phyloP scores from a whole-genome alignment of 108 stramenopile genomes.

The Nannochloropsis salina region DNA sequence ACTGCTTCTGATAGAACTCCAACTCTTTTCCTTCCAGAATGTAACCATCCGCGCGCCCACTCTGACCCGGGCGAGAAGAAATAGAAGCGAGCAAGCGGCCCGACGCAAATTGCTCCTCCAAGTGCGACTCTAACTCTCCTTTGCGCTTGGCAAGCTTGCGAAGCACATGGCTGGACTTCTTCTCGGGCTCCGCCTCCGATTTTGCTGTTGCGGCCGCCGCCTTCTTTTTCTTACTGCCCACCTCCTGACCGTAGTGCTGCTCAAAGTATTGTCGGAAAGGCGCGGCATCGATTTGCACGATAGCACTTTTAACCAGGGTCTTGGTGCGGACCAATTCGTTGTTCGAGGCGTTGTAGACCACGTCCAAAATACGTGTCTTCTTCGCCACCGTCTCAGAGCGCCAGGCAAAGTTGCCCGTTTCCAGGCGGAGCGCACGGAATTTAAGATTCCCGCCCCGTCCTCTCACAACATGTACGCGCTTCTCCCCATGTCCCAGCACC shows the following conservation, averaged over 20 bases:
- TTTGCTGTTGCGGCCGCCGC: conserved; percentile 55
- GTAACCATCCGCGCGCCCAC: conserved; percentile 94
- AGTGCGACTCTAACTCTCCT: conserved; percentile 71
- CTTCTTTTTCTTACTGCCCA: conserved; percentile 85
- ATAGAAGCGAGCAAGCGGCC: conserved; percentile 95
- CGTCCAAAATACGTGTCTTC: conserved; percentile 98
- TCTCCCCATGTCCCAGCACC: conserved; percentile 60
- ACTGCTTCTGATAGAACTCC: conserved; percentile 92
- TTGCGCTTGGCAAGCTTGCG: conserved; percentile 79
- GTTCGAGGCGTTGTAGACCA: conserved; percentile 98
- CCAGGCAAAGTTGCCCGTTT: conserved; percentile 98
- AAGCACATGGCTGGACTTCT: conserved; percentile 64
- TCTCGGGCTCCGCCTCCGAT: conserved; percentile 28
- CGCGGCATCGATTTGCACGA: conserved; percentile 93
- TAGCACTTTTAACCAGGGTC: conserved; percentile 98
- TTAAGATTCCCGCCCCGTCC: conserved; percentile 92
- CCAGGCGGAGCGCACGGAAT: conserved; percentile 91
- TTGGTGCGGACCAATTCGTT: conserved; percentile 99
- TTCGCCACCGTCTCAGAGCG: conserved; percentile 87
- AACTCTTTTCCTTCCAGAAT: conserved; percentile 98
- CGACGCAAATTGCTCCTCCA: conserved; percentile 91
- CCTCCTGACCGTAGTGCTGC: conserved; percentile 87
- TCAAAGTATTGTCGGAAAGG: conserved; percentile 98
- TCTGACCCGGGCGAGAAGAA: conserved; percentile 95
- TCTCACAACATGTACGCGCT: conserved; percentile 81